Evolutionary conservation across 2,329 filamentous ascomycete species (phyloP).

Genomic region (Didymellaceae sp.): DNA sequence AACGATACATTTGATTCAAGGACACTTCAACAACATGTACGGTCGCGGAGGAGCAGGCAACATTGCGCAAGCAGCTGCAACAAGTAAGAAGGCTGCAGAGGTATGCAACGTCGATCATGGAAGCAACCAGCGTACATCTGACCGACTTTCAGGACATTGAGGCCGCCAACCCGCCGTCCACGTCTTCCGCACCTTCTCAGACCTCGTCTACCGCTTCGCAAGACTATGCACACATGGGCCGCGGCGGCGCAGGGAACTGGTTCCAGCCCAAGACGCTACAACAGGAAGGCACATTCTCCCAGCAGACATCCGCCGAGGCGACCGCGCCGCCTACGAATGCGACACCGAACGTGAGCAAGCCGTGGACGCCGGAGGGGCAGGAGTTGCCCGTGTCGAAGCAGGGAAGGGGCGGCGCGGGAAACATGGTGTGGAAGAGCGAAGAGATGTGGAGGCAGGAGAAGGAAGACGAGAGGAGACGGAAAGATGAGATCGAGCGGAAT

Average conservation of each 20-base stretch:
- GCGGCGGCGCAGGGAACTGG: slow-evolving; percentile 57
- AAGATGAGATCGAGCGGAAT: slow-evolving; percentile 45
- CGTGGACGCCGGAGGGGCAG: slow-evolving; percentile 45
- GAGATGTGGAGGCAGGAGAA: slow-evolving; percentile 40
- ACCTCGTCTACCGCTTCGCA: slow-evolving; percentile 31
- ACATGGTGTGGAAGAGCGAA: slow-evolving; percentile 52
- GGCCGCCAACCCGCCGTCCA: slow-evolving; percentile 39
- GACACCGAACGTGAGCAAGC: slow-evolving; percentile 38
- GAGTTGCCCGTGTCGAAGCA: slow-evolving; percentile 44
- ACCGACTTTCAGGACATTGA: slow-evolving; percentile 46
- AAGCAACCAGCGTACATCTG: not conserved
- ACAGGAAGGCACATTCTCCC: slow-evolving; percentile 48
- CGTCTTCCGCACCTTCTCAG: slow-evolving; percentile 18
- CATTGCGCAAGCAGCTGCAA: slow-evolving; percentile 46
- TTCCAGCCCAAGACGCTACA: slow-evolving; percentile 52
- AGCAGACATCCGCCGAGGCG: slow-evolving; percentile 29
- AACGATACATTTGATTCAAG: not conserved
- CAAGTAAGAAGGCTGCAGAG: slow-evolving; percentile 39
- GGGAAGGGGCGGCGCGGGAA: slow-evolving; percentile 57
- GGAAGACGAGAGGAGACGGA: slow-evolving; percentile 37
- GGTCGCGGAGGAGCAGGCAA: slow-evolving; percentile 57
- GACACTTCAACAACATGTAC: slow-evolving; percentile 31
- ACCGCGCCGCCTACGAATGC: slow-evolving; percentile 36
- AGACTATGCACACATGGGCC: slow-evolving; percentile 53
- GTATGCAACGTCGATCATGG: slow-evolving; percentile 18